phyloP scores from a whole-genome alignment of 106 monocot species.

The Allium cepa region DNA sequence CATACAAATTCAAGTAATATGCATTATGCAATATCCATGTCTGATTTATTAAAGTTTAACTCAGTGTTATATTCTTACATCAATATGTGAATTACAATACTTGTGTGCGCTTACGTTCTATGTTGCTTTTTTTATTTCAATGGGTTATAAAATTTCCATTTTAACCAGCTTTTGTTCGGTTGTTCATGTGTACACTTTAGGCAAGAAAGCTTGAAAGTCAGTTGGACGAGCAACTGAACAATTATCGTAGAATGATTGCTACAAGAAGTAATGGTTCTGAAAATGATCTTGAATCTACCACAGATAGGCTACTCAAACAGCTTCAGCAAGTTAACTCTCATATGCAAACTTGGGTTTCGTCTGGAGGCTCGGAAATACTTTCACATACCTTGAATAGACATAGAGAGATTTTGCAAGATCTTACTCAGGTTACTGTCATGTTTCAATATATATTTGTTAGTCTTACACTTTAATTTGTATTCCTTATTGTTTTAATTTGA shows the following conservation, averaged over 20 bases:
- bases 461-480: no score
- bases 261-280: constrained; percentile 61
- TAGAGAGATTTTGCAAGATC: constrained; percentile 87
- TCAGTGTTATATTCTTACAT: no score
- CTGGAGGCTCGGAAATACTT: constrained; percentile 87
- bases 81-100: no score
- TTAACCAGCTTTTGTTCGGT: no score
- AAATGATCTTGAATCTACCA: constrained; percentile 67
- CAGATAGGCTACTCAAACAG: constrained; percentile 78
- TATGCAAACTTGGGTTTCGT: constrained; percentile 94
- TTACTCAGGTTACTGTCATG: constrained; percentile 53
- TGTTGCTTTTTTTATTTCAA: no score
- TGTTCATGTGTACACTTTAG: constrained; percentile 17
- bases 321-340: constrained; percentile 91
- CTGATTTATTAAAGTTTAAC: no score
- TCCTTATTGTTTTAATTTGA: no score
- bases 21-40: no score
- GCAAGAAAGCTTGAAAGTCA: constrained; percentile 88
- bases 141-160: no score
- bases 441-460: no score
- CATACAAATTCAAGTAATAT: no score
- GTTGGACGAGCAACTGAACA: constrained; percentile 83
- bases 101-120: no score
- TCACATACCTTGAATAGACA: constrained; percentile 88
- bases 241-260: constrained; percentile 65